Evolutionary conservation across 2,329 filamentous ascomycete species (phyloP).

Genomic region (Talaromyces islandicus): DNA sequence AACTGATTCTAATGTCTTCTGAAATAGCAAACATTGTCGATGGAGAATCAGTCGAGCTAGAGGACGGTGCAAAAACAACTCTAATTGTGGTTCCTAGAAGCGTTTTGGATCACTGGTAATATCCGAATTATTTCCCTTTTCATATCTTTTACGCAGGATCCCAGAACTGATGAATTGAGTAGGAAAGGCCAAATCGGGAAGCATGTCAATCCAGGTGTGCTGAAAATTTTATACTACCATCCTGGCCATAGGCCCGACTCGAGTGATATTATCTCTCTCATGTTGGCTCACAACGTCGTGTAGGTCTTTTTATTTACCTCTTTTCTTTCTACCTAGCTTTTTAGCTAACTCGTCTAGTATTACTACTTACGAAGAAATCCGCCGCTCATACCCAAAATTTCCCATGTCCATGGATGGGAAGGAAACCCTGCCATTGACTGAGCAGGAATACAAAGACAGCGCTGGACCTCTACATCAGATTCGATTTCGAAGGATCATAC

Average conservation of each 20-base stretch:
- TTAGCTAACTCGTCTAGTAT: conserved; percentile 17
- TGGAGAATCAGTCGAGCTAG: conserved; percentile 16
- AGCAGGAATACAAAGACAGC: conserved; percentile 16
- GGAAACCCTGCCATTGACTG: conserved; percentile 20
- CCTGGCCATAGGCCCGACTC: conserved; percentile 15
- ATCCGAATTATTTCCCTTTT: not conserved
- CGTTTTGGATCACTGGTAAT: conserved; percentile 30
- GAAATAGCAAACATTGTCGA: conserved; percentile 31
- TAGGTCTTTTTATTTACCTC: not conserved
- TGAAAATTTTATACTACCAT: conserved; percentile 22
- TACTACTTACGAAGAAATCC: conserved; percentile 34
- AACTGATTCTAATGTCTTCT: not conserved
- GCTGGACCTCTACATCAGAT: conserved; percentile 29
- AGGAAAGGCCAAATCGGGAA: conserved; percentile 19
- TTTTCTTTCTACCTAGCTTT: not conserved
- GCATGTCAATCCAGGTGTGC: conserved; percentile 21
- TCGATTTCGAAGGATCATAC: conserved; percentile 33
- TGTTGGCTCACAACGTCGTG: conserved; percentile 14
- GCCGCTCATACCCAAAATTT: conserved; percentile 25
- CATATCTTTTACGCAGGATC: not conserved
- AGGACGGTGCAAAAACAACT: conserved; percentile 23
- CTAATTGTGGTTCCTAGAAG: conserved; percentile 32
- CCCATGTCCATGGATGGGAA: conserved; percentile 16
- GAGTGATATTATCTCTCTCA: conserved; percentile 14
- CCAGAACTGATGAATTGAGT: not conserved